Evolutionary conservation across 1,284 basidiomycete species (phyloP), one percentile per base, ranked within the genome.

Genomic region (Xanthoconium separans): DNA sequence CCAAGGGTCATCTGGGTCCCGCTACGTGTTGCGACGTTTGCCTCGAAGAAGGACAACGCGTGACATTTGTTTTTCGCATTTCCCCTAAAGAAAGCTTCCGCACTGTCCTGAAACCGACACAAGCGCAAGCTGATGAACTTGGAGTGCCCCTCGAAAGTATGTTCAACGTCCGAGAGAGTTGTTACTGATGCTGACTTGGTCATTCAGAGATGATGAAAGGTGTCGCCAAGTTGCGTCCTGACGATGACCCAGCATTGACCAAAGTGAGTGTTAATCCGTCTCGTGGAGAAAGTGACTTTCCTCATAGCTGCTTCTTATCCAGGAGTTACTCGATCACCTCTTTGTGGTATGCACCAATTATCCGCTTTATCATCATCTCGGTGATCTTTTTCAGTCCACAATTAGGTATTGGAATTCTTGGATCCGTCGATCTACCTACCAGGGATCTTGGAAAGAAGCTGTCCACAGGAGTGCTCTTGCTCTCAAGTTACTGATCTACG

Each of bases 381-480:
- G 34, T 13, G 44, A 53, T 40, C 0, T 6, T 53, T 29, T 16
- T 44, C 47, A 85, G 82, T 77, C 83, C n/a, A 95, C 94, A 6
- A 84, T 85, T 59, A 72, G 71, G n/a, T 96, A 91, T 70, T 97
- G 94, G 94, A 83, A 84, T 57, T 72, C 80, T 27, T 97, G 94
- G 94, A 87, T 95, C 61, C 76, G 80, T 16, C 81, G 82, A 61
- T 91, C 87, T 16, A 89, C 86, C 0, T 97, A 97, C 71, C 80
- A 79, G 20, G 95, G 94, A 0, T 83, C 91, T n/a, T 98, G 94
- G 95, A 88, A 95, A 60, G 94, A 98, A 70, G 85, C 87, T 2
- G 92, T 96, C 3, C 83, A 92, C 66, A 83, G 93, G 29, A 92
- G 89, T 53, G 94, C 92, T 0, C 77, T 96, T n/a, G 90, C 91